These are phyloP conservation scores for Fusarium scirpi DNA, from an alignment of 2,329 filamentous ascomycete genomes.

Conservation along the genomic window DNA sequence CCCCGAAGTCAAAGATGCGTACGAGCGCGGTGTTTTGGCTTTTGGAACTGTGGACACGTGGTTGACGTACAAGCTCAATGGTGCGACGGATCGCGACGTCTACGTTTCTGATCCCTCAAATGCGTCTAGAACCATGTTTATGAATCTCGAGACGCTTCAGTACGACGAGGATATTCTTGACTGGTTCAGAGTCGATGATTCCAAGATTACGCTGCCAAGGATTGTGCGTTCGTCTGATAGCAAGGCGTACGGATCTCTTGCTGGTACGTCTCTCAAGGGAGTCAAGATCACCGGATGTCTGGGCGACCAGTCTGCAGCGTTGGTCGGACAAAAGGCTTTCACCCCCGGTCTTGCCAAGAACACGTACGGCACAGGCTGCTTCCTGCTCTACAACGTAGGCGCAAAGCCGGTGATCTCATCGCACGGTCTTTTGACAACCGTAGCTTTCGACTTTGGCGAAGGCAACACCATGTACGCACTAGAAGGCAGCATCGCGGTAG, in stretches of 20 bases:
- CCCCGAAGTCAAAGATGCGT: conserved; percentile 74
- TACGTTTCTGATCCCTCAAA: conserved; percentile 85
- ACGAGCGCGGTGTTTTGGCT: conserved; percentile 76
- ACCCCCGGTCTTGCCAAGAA: conserved; percentile 83
- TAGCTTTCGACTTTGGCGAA: conserved; percentile 80
- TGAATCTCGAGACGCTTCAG: conserved; percentile 80
- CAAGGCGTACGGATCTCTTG: conserved; percentile 74
- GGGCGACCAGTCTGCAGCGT: conserved; percentile 83
- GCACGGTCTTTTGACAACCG: conserved; percentile 80
- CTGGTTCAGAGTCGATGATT: conserved; percentile 79
- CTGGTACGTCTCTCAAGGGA: conserved; percentile 72
- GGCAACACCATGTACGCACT: conserved; percentile 78
- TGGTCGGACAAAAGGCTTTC: conserved; percentile 85
- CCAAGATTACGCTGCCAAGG: conserved; percentile 78
- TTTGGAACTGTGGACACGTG: conserved; percentile 87
- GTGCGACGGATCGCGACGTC: conserved; percentile 71
- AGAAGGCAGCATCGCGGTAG: conserved; percentile 82
- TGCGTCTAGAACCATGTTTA: conserved; percentile 86
- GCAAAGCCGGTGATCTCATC: conserved; percentile 82
- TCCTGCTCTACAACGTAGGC: conserved; percentile 86
- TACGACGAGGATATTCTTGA: conserved; percentile 80
- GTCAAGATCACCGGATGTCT: conserved; percentile 80
- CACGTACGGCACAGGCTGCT: conserved; percentile 88
- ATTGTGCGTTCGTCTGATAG: conserved; percentile 80
- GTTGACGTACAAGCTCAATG: conserved; percentile 84